Evolutionary conservation across 108 stramenopile genomes (phyloP).

Genomic region (Conticribra guillardii): DNA sequence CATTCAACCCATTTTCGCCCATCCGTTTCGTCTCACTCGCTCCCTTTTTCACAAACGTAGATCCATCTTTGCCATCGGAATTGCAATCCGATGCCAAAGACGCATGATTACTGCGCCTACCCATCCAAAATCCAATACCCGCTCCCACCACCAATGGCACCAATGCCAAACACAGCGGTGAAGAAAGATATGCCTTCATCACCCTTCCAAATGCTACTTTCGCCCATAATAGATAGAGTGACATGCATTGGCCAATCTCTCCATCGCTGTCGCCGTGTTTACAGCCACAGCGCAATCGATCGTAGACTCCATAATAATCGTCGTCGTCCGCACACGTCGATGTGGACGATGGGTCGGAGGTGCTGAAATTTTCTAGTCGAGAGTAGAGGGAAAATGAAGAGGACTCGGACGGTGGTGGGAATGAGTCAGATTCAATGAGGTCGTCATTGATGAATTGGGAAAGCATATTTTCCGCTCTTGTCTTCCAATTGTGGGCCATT

Average conservation of each 20-base stretch:
- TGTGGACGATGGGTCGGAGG: slow-evolving; percentile 5
- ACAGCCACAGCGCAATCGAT: slow-evolving; percentile 8
- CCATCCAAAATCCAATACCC: slow-evolving; percentile 56
- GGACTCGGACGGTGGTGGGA: background rate
- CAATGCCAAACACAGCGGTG: slow-evolving; percentile 54
- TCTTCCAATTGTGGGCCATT: slow-evolving; percentile 27
- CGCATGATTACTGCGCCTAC: slow-evolving; percentile 23
- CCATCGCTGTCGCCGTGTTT: background rate
- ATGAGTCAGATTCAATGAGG: background rate
- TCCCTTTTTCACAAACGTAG: no score
- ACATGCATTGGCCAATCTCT: slow-evolving; percentile 18
- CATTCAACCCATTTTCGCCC: background rate
- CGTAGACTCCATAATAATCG: slow-evolving; percentile 13
- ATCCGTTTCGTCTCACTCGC: no score
- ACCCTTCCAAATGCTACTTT: slow-evolving; percentile 59
- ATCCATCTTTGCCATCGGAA: no score
- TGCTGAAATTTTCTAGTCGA: slow-evolving; percentile 26
- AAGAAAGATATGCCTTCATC: slow-evolving; percentile 59
- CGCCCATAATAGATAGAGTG: slow-evolving; percentile 53
- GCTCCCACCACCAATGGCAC: slow-evolving; percentile 62
- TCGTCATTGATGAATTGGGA: slow-evolving; percentile 36
- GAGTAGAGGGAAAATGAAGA: background rate
- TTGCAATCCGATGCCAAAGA: no score
- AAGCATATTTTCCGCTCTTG: slow-evolving; percentile 39
- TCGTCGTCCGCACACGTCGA: background rate